Evolutionary conservation across 352 stramenopile genomes (phyloP).

Genomic region (Phytophthora megakarya): DNA sequence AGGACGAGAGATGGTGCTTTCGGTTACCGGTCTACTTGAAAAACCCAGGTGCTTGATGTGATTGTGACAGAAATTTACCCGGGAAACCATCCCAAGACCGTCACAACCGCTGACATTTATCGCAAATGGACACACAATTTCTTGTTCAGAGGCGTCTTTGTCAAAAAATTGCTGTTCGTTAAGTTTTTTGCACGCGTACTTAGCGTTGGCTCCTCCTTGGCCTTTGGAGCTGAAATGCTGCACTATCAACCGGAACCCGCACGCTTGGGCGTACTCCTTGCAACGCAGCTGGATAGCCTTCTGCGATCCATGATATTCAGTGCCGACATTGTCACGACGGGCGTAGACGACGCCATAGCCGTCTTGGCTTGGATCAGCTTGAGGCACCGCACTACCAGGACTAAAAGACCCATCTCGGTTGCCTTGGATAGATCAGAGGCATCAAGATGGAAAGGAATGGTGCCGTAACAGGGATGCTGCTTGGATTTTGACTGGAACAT

Average conservation of each 20-base stretch:
- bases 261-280: slow-evolving; percentile 5
- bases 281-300: slow-evolving; percentile 1
- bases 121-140: neutral
- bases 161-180: slow-evolving; percentile 20
- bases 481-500: neutral
- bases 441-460: neutral
- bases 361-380: neutral
- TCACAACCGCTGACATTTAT: neutral
- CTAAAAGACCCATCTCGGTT: neutral
- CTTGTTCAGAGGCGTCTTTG: neutral
- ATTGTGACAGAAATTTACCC: slow-evolving; percentile 21
- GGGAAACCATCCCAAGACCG: slow-evolving; percentile 13
- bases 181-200: slow-evolving; percentile 31
- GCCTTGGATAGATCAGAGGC: neutral
- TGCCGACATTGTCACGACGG: neutral
- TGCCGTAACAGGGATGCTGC: neutral
- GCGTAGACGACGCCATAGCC: neutral
- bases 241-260: neutral
- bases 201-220: slow-evolving; percentile 8
- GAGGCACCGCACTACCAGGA: neutral
- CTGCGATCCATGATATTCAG: neutral
- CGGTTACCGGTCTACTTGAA: neutral
- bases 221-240: neutral
- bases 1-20: neutral
- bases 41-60: slow-evolving; percentile 17